phyloP scores from a whole-genome alignment of 2,329 filamentous ascomycete genomes.

The Fusarium redolens region DNA sequence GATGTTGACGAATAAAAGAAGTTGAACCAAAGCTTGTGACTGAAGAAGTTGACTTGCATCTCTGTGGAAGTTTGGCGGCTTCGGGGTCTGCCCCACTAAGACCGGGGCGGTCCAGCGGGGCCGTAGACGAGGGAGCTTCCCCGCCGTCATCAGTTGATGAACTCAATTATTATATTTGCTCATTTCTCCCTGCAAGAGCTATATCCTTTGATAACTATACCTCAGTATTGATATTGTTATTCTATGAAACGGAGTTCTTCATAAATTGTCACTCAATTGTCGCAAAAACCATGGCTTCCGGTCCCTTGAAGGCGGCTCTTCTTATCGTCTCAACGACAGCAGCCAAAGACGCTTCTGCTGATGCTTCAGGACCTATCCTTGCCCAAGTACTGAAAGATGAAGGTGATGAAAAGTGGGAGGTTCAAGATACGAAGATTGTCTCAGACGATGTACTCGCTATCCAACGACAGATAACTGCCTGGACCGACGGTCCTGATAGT shows the following conservation, averaged over 20 bases:
- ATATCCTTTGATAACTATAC: neutral
- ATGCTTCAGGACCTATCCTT: constrained; percentile 76
- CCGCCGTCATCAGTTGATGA: constrained; percentile 27
- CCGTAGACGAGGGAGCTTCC: constrained; percentile 33
- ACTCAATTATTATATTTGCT: constrained; percentile 6
- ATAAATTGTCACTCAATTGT: neutral
- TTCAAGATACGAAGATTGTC: constrained; percentile 78
- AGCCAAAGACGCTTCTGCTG: constrained; percentile 79
- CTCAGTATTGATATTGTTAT: neutral
- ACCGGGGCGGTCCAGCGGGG: constrained; percentile 38
- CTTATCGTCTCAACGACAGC: constrained; percentile 94
- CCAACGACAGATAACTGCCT: constrained; percentile 76
- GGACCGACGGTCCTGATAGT: constrained; percentile 74
- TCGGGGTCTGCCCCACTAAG: constrained; percentile 34
- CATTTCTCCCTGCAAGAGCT: neutral
- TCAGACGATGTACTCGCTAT: constrained; percentile 81
- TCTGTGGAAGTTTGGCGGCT: constrained; percentile 27
- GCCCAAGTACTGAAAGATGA: constrained; percentile 75
- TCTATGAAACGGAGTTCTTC: neutral
- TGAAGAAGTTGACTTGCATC: constrained; percentile 18
- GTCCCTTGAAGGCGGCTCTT: constrained; percentile 76
- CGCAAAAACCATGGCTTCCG: constrained; percentile 42
- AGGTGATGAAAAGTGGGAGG: constrained; percentile 77
- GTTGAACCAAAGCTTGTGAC: constrained; percentile 13
- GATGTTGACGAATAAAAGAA: neutral